A percentile compares a stretch with the other conserved stretches of the same genome.
phyloP scores from a whole-genome alignment of 1,139 yeast genomes.

The Hansenula lynferdii region DNA sequence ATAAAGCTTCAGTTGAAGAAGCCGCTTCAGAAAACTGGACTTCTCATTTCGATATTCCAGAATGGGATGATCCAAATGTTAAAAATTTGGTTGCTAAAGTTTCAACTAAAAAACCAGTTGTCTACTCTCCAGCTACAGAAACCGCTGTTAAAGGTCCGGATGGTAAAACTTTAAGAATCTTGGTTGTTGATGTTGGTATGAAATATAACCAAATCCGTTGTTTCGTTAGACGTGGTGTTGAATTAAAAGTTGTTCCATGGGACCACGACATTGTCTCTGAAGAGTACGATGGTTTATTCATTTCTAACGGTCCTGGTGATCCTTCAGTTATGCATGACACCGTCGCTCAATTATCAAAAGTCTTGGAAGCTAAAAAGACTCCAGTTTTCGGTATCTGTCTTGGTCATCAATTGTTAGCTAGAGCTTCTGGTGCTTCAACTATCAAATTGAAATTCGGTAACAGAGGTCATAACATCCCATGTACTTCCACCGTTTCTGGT shows the following conservation, averaged over 20 bases:
- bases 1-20: constrained; percentile 34
- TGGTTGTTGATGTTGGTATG: constrained; percentile 97
- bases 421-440: constrained; percentile 94
- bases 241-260: constrained; percentile 95
- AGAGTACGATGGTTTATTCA: constrained; percentile 88
- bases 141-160: constrained; percentile 53
- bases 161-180: constrained; percentile 75
- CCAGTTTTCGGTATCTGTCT: constrained; percentile 97
- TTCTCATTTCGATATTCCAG: constrained; percentile 65
- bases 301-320: constrained; percentile 99
- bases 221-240: constrained; percentile 94
- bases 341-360: constrained; percentile 52
- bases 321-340: constrained; percentile 78
- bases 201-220: constrained; percentile 97
- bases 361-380: constrained; percentile 57
- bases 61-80: constrained; percentile 91
- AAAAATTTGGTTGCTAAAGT: constrained; percentile 91
- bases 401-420: constrained; percentile 96
- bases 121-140: constrained; percentile 61
- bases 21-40: constrained; percentile 50
- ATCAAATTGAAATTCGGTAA: constrained; percentile 94
- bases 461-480: constrained; percentile 99
- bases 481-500: constrained; percentile 89
- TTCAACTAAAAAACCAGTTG: constrained; percentile 67
- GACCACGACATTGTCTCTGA: constrained; percentile 77